These are phyloP conservation scores for Trifolium repens DNA, from an alignment of 306 rosid genomes.

Conservation along the genomic window DNA sequence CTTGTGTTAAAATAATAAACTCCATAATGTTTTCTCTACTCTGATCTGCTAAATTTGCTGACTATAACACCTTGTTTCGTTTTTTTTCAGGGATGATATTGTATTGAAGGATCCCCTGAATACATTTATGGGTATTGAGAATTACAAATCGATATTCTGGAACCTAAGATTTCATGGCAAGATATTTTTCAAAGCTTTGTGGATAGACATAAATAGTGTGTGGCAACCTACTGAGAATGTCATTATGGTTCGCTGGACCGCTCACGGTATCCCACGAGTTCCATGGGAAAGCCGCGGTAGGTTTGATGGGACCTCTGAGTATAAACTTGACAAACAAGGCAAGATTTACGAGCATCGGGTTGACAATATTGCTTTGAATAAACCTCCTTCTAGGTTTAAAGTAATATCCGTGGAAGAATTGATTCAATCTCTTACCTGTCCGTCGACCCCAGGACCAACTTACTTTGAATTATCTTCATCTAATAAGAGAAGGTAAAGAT, in stretches of 20 bases:
- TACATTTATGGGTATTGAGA: slow-evolving; percentile 76
- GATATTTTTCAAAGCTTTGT: slow-evolving; percentile 78
- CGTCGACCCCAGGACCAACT: slow-evolving; percentile 85
- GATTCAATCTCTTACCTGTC: slow-evolving; percentile 70
- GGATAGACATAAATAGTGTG: slow-evolving; percentile 71
- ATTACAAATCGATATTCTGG: slow-evolving; percentile 82
- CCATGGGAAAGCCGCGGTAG: slow-evolving; percentile 90
- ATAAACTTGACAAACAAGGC: slow-evolving; percentile 89
- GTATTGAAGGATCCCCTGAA: slow-evolving; percentile 85
- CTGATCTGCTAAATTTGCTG: slow-evolving; percentile 15
- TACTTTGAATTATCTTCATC: slow-evolving; percentile 65
- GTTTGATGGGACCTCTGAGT: slow-evolving; percentile 85
- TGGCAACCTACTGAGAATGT: slow-evolving; percentile 83
- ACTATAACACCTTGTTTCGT: slow-evolving; percentile 1
- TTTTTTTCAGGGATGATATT: slow-evolving; percentile 76
- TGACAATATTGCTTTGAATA: slow-evolving; percentile 67
- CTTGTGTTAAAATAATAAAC: slow-evolving; percentile 13
- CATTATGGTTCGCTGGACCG: slow-evolving; percentile 87
- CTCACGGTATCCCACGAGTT: slow-evolving; percentile 85
- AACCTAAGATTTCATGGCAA: slow-evolving; percentile 80
- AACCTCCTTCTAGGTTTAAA: slow-evolving; percentile 75
- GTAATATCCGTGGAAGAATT: slow-evolving; percentile 64
- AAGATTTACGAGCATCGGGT: slow-evolving; percentile 82
- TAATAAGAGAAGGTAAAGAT: slow-evolving; percentile 43
- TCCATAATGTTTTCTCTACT: background rate